Percentiles rank a stretch among this genome's conserved stretches.
phyloP scores from a whole-genome alignment of 768 basidiomycete genomes.

The Serendipita sp. region DNA sequence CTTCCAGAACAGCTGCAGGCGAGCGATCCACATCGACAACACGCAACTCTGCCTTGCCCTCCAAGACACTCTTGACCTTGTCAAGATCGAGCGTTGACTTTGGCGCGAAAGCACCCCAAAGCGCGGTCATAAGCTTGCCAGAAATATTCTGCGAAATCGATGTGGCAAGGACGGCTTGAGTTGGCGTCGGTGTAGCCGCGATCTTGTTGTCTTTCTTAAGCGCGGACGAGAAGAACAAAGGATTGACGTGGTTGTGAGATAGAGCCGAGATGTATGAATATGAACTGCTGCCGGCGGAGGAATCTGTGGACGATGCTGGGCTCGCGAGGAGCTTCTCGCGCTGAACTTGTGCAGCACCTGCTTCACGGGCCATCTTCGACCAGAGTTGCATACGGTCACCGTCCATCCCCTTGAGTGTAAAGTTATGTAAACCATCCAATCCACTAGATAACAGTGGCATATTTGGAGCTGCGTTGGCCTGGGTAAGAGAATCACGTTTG shows the following conservation, averaged over 20 bases:
- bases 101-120: conserved; percentile 67
- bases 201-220: not conserved
- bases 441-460: conserved; percentile 22
- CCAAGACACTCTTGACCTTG: conserved; percentile 65
- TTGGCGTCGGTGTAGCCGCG: conserved; percentile 13
- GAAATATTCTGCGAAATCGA: conserved; percentile 65
- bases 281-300: not conserved
- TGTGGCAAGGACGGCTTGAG: conserved; percentile 46
- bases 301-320: not conserved
- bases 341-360: conserved; percentile 12
- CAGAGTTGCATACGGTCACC: conserved; percentile 83
- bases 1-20: conserved; percentile 12
- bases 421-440: conserved; percentile 72
- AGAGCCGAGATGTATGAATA: conserved; percentile 1
- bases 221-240: not conserved
- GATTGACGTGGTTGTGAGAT: not conserved
- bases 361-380: conserved; percentile 76
- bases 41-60: conserved; percentile 63
- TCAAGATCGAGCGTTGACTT: conserved; percentile 38
- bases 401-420: conserved; percentile 78
- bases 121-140: conserved; percentile 52
- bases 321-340: conserved; percentile 12
- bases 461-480: conserved; percentile 20
- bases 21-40: conserved; percentile 46
- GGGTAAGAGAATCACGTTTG: conserved; percentile 5